phyloP scores from a whole-genome alignment of 2,329 filamentous ascomycete genomes.

The Passalora sequoiae region DNA sequence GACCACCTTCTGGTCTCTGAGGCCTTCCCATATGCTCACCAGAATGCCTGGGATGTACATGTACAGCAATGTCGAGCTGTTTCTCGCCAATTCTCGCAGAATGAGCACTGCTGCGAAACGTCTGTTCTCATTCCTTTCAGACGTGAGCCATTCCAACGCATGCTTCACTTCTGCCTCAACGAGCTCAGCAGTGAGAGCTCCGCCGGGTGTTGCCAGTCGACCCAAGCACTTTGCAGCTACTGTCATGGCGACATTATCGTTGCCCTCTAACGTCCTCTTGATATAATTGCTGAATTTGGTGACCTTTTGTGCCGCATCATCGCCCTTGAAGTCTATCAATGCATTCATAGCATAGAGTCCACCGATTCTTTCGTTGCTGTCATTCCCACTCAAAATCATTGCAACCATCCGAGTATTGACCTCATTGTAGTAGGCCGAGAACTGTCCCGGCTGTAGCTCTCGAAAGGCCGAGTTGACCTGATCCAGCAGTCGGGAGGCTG shows the following conservation, averaged over 20 bases:
- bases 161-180: slow-evolving; percentile 97
- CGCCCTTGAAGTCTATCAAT: slow-evolving; percentile 92
- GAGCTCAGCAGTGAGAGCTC: slow-evolving; percentile 87
- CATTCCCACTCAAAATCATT: slow-evolving; percentile 78
- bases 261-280: slow-evolving; percentile 79
- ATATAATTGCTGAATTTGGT: slow-evolving; percentile 90
- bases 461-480: slow-evolving; percentile 31
- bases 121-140: slow-evolving; percentile 86
- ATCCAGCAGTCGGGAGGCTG: slow-evolving; percentile 28
- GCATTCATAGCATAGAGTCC: slow-evolving; percentile 88
- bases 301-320: slow-evolving; percentile 88
- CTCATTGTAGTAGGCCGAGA: slow-evolving; percentile 63
- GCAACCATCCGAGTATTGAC: slow-evolving; percentile 60
- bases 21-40: slow-evolving; percentile 90
- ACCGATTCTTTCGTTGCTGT: slow-evolving; percentile 81
- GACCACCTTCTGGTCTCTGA: slow-evolving; percentile 82
- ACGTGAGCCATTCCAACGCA: slow-evolving; percentile 92
- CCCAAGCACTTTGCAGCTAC: slow-evolving; percentile 84
- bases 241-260: slow-evolving; percentile 85
- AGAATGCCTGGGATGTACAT: slow-evolving; percentile 92
- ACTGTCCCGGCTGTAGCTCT: slow-evolving; percentile 76
- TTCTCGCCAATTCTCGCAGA: slow-evolving; percentile 81
- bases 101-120: slow-evolving; percentile 90
- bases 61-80: slow-evolving; percentile 92
- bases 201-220: slow-evolving; percentile 84